These are phyloP conservation scores for Staphylotrichum longicolle DNA, from an alignment of 495 filamentous ascomycete genomes.

Conservation along the genomic window DNA sequence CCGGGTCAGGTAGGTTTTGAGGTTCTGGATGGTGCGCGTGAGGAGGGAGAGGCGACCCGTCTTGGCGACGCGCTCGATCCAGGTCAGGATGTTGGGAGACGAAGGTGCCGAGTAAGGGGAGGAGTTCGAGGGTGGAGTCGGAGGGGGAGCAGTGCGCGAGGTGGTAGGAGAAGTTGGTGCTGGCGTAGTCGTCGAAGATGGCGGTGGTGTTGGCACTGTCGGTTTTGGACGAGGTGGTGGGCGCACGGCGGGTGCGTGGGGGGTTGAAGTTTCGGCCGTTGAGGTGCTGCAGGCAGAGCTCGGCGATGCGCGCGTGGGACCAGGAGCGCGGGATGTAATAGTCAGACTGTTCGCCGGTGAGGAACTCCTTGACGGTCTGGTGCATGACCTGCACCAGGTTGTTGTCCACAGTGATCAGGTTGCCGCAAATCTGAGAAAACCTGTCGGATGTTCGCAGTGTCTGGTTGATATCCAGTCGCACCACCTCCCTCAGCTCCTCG, in stretches of 20 bases:
- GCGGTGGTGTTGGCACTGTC: neutral
- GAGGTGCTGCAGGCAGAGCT: slow-evolving; percentile 26
- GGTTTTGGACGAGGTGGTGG: slow-evolving; percentile 1
- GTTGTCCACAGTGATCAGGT: slow-evolving; percentile 26
- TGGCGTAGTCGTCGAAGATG: slow-evolving; percentile 24
- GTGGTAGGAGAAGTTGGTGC: slow-evolving; percentile 26
- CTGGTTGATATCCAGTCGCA: slow-evolving; percentile 26
- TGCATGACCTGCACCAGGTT: slow-evolving; percentile 27
- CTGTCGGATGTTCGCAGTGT: slow-evolving; percentile 21
- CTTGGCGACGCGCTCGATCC: slow-evolving; percentile 25
- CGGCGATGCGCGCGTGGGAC: slow-evolving; percentile 25
- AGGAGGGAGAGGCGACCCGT: slow-evolving; percentile 19
- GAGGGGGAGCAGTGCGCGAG: slow-evolving; percentile 23
- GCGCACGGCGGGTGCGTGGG: slow-evolving; percentile 14
- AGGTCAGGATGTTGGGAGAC: slow-evolving; percentile 24
- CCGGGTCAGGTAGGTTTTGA: slow-evolving; percentile 22
- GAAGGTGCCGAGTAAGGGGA: slow-evolving; percentile 20
- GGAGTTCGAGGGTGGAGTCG: slow-evolving; percentile 14
- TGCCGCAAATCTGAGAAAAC: slow-evolving; percentile 24
- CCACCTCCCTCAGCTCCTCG: slow-evolving; percentile 24
- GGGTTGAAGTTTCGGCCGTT: slow-evolving; percentile 23
- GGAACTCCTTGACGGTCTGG: slow-evolving; percentile 29
- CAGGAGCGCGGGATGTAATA: slow-evolving; percentile 17
- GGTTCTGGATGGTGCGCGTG: slow-evolving; percentile 23
- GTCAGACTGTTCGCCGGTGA: slow-evolving; percentile 21